These are phyloP conservation scores for Pseudoturritis turrita DNA, from an alignment of 345 rosid species.

Conservation along the genomic window DNA sequence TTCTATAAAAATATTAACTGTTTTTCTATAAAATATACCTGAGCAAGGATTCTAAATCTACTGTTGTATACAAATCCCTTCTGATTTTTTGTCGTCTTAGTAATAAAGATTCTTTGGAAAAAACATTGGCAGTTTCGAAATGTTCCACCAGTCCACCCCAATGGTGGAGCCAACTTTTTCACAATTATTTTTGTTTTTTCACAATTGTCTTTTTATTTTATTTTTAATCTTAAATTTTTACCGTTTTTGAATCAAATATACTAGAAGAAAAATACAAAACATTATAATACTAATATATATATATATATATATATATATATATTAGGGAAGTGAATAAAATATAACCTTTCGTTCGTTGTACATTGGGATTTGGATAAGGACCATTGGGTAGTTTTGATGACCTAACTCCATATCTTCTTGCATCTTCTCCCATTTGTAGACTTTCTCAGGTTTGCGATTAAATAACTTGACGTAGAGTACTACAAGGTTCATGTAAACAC, in stretches of 20 bases:
- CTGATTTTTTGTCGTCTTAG: neutral
- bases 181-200: no score
- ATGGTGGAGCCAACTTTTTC: neutral
- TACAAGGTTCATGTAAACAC: conserved; percentile 45
- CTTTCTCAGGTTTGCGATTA: conserved; percentile 32
- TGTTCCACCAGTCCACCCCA: neutral
- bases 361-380: conserved; percentile 24
- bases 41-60: no score
- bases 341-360: conserved; percentile 22
- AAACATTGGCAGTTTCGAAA: neutral
- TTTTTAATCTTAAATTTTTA: neutral
- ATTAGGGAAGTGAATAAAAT: neutral
- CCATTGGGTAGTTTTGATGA: conserved; percentile 24
- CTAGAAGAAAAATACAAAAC: no score
- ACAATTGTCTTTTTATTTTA: no score
- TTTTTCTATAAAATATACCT: neutral
- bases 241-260: neutral
- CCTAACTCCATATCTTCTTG: conserved; percentile 46
- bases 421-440: conserved; percentile 37
- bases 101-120: neutral
- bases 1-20: neutral
- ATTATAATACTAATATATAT: no score
- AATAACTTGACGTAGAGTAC: conserved; percentile 35
- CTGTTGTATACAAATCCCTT: neutral
- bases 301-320: no score